Evolutionary conservation across 208 protist genomes (phyloP), one percentile per base, ranked within the genome.

Genomic region (Acanthamoeba healyi): DNA sequence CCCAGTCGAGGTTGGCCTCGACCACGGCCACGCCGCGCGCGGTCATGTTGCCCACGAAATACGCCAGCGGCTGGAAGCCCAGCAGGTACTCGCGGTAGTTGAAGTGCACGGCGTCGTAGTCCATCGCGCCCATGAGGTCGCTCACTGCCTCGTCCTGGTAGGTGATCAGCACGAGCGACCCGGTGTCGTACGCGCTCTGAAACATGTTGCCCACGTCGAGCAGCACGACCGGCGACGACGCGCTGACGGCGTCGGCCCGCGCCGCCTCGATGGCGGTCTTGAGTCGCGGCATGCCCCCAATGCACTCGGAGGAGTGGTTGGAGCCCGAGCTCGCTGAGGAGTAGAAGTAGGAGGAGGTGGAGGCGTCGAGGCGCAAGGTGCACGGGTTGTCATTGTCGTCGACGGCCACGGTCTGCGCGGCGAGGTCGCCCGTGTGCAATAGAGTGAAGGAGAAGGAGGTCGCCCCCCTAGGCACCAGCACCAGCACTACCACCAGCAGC

Each of bases 171-270:
- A 56, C 10, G n/a, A 84, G 44, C 74, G 74, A 84, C 5, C 74
- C 74, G 3, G 74, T 84, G 74, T 84, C 74, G 44, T 34, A 84
- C 19, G 51, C 74, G 42, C 74, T 84, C 22, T 84, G 74, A 36
- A 84, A 84, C 74, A 84, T 84, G 42, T 84, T 84, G n/a, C 74
- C 74, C 74, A 40, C 74, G 42, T 84, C 74, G 42, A 84, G 42
- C 15, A 84, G 74, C 17, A 84, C 0, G 9, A 56, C 42, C 3
- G 74, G 74, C 74, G 10, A 1, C 3, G 42, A 38, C 0, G 74
- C 29, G 34, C 14, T n/a, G 29, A 6, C 44, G 38, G 17, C 70
- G 4, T 26, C 70, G 12, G 74, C 17, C 14, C 74, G 74, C 26
- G 32, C 44, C 6, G 19, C 36, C 6, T 84, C 74, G 74, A 84